Percentiles rank a stretch among this genome's conserved stretches.
These are phyloP conservation scores for Flaveria robusta DNA, from an alignment of 129 eudicot species.

Conservation along the genomic window DNA sequence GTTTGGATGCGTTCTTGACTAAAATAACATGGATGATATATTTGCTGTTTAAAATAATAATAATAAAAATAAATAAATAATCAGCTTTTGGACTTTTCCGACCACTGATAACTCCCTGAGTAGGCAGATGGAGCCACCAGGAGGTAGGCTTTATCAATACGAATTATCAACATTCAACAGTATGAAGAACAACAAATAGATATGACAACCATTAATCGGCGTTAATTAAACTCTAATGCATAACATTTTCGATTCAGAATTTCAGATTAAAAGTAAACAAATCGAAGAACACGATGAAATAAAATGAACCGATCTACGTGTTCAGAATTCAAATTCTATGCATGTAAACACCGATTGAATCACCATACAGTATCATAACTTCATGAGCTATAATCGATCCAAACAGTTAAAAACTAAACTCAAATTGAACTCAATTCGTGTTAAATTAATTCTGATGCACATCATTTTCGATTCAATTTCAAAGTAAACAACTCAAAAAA, in stretches of 20 bases:
- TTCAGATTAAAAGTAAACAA: too few species aligned
- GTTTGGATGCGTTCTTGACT: too few species aligned
- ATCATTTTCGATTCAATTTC: background rate
- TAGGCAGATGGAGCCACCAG: background rate
- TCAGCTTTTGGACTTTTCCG: constrained; percentile 15
- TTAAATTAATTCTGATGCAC: background rate
- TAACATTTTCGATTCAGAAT: background rate
- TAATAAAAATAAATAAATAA: background rate
- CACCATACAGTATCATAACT: too few species aligned
- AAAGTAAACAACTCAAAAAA: background rate
- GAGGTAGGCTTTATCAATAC: background rate
- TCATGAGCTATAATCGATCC: too few species aligned
- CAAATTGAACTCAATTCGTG: too few species aligned
- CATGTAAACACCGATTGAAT: too few species aligned
- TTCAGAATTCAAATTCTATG: too few species aligned
- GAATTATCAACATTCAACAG: background rate
- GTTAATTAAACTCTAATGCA: background rate
- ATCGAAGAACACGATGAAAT: too few species aligned
- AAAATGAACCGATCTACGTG: too few species aligned
- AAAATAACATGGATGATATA: too few species aligned
- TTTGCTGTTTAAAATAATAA: too few species aligned
- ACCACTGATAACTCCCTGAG: background rate
- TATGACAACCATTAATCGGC: background rate
- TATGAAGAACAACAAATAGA: background rate
- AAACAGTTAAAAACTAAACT: too few species aligned